Evolutionary conservation across 306 rosid species (phyloP), one percentile per base, ranked within the genome.

Genomic region (Malus fusca): DNA sequence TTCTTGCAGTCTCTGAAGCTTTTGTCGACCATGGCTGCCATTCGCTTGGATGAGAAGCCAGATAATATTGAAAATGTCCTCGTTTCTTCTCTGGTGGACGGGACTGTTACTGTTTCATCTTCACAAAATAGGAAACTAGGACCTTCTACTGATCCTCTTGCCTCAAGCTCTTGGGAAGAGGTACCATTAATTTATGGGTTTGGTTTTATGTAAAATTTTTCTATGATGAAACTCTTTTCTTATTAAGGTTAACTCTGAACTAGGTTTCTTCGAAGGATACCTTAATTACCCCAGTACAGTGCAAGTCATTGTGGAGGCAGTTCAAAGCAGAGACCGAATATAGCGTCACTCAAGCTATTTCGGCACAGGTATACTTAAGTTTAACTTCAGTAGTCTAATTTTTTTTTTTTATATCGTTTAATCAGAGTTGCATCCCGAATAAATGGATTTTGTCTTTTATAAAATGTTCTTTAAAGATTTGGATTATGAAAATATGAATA

Each of bases 281-380:
- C 35, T 81, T 94, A 72, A 83, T 94, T 68, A 78, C 92, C 48
- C 98, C 98, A 25, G 92, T 88, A 66, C 97, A 86, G 61, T 92
- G 98, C 88, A 94, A 90, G 77, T 85, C 92, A 71, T 78, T 94
- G 87, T 94, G 98, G 98, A 88, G 96, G 82, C 97, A 88, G 75
- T 90, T 94, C 84, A 92, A 79, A 76, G 71, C 88, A 42, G 98
- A 90, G 82, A 94, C 96, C 0, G 96, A 90, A 84, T 92, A 90
- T 79, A 73, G 83, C 51, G 83, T 94, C 75, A 72, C 96, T 26
- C 98, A 92, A 78, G 98, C 98, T 73, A 84, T 94, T 85, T 75
- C 96, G 0, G 97, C 96, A 68, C 98, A 92, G 92, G 98, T 88
- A 78, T 28, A 53, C 43, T 17, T 25, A 18, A 66, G 10, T 75